Percentiles rank a stretch among this genome's conserved stretches.
Evolutionary conservation across 139 green algal species (phyloP).

Genomic region (Chlamydomonas eustigma): DNA sequence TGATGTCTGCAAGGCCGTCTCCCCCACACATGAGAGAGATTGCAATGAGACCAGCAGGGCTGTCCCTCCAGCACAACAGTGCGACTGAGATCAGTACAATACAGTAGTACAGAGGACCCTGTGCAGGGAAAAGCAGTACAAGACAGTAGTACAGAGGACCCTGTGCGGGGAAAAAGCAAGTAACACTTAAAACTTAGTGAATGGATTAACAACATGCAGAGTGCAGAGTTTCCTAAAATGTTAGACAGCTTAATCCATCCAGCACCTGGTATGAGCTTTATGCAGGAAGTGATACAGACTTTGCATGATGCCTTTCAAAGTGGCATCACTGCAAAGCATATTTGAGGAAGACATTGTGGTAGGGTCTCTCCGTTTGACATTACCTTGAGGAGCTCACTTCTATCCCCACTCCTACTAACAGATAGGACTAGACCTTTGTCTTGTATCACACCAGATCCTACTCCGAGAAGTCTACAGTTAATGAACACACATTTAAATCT

Average conservation of each 20-base stretch:
- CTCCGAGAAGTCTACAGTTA: conserved; percentile 30
- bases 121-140: conserved; percentile 46
- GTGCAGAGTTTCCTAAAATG: no score
- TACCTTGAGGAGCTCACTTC: conserved; percentile 54
- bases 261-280: no score
- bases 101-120: conserved; percentile 85
- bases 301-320: no score
- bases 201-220: no score
- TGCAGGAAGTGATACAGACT: no score
- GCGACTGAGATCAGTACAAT: conserved; percentile 67
- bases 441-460: conserved; percentile 59
- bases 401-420: conserved; percentile 66
- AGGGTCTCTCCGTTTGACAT: no score
- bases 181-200: no score
- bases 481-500: no score
- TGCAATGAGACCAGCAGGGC: conserved; percentile 29
- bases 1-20: conserved; percentile 91
- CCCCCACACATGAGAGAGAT: conserved; percentile 48
- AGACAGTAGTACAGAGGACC: conserved; percentile 85
- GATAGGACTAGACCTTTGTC: conserved; percentile 67
- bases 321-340: no score
- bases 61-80: conserved; percentile 73
- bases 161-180: conserved; percentile 45
- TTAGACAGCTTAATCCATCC: no score
- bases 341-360: no score